Percentiles rank a stretch among this genome's conserved stretches.
Evolutionary conservation across 108 stramenopile genomes (phyloP).

Genomic region (Chaetoceros tenuissimus): DNA sequence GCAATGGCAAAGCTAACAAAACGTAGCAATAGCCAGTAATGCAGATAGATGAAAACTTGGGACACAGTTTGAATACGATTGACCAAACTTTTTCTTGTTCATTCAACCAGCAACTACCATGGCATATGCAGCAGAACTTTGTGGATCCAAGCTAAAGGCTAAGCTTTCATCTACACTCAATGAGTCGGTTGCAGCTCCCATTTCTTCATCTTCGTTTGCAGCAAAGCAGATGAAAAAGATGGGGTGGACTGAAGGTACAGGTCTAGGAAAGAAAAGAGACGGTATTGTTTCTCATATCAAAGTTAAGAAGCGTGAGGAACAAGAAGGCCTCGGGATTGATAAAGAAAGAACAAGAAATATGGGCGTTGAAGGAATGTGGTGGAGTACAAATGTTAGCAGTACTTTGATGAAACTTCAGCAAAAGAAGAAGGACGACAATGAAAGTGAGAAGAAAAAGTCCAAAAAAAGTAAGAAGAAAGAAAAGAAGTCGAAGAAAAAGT

Average conservation of each 20-base stretch:
- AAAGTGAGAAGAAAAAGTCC: conserved; percentile 13
- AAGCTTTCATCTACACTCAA: conserved; percentile 50
- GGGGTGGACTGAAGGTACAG: conserved; percentile 88
- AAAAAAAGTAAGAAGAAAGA: conserved; percentile 16
- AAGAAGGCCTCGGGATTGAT: conserved; percentile 49
- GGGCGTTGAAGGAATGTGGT: conserved; percentile 61
- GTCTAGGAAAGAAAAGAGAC: conserved; percentile 75
- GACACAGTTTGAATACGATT: too few species aligned
- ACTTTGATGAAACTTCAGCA: conserved; percentile 58
- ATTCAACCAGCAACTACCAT: too few species aligned
- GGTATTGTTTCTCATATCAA: conserved; percentile 77
- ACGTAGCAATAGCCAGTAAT: too few species aligned
- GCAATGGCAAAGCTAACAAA: too few species aligned
- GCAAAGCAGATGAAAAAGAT: conserved; percentile 66
- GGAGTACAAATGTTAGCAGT: conserved; percentile 67
- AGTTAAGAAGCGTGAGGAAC: conserved; percentile 68
- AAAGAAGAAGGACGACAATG: conserved; percentile 27
- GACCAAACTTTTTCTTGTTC: too few species aligned
- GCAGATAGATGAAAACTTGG: too few species aligned
- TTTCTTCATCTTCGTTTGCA: conserved; percentile 51
- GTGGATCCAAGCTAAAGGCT: conserved; percentile 41
- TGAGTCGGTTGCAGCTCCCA: conserved; percentile 34
- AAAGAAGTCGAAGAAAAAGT: conserved; percentile 22
- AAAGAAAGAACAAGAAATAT: conserved; percentile 16
- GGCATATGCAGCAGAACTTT: conserved; percentile 28